Evolutionary conservation across 768 basidiomycete genomes (phyloP).

Genomic region (Lentinula raphanica): DNA sequence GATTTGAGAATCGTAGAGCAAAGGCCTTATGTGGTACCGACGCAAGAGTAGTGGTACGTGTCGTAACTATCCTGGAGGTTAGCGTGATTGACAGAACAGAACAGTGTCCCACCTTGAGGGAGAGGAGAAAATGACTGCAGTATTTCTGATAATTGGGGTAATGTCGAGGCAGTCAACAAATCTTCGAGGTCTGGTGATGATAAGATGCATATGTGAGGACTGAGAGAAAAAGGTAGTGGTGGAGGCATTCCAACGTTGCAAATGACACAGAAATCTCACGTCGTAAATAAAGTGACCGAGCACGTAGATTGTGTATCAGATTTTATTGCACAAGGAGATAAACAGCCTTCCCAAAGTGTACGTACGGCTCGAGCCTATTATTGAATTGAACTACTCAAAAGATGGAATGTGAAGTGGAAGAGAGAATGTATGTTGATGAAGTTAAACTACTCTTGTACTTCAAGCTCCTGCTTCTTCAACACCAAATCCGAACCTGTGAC

Average conservation of each 20-base stretch:
- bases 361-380: no score
- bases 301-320: neutral
- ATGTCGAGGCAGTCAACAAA: constrained; percentile 48
- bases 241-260: constrained; percentile 1
- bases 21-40: constrained; percentile 72
- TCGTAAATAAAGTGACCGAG: neutral
- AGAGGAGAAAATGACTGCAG: constrained; percentile 83
- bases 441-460: constrained; percentile 42
- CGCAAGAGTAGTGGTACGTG: constrained; percentile 67
- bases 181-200: constrained; percentile 66
- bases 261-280: neutral
- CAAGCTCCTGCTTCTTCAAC: constrained; percentile 82
- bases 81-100: neutral
- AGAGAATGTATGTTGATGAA: neutral
- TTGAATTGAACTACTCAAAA: neutral
- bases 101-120: constrained; percentile 56
- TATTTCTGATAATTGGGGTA: constrained; percentile 69
- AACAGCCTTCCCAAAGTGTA: no score
- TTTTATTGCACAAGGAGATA: no score
- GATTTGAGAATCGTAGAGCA: constrained; percentile 72
- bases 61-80: constrained; percentile 50
- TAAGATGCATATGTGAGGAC: constrained; percentile 75
- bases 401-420: no score
- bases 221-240: constrained; percentile 66
- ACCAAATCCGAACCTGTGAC: constrained; percentile 73